A percentile compares a stretch with the other conserved stretches of the same genome.
These are phyloP conservation scores for Annulohypoxylon stygium DNA, from an alignment of 495 filamentous ascomycete genomes.

Conservation along the genomic window DNA sequence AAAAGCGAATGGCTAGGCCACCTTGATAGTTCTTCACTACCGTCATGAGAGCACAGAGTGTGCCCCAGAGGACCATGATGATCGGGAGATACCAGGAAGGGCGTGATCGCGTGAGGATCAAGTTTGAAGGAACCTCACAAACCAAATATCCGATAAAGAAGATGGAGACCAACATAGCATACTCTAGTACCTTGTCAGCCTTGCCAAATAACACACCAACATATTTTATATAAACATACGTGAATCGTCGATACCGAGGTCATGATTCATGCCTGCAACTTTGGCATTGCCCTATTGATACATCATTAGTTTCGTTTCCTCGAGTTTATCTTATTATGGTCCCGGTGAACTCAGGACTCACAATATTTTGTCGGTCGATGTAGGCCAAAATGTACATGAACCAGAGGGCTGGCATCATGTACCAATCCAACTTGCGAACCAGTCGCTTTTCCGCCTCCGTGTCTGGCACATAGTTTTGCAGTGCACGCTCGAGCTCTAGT, in stretches of 20 bases:
- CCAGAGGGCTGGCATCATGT: slow-evolving; percentile 40
- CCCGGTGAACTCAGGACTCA: slow-evolving; percentile 4
- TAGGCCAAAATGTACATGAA: slow-evolving; percentile 36
- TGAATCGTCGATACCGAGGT: slow-evolving; percentile 1
- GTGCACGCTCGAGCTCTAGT: slow-evolving; percentile 1
- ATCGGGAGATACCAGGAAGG: slow-evolving; percentile 42
- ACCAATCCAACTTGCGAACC: slow-evolving; percentile 30
- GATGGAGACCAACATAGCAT: slow-evolving; percentile 40
- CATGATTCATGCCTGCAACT: slow-evolving; percentile 20
- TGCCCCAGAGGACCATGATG: no score
- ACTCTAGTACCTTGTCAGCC: slow-evolving; percentile 4
- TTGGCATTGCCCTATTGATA: slow-evolving; percentile 32
- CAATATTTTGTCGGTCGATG: slow-evolving; percentile 42
- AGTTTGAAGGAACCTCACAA: slow-evolving; percentile 62
- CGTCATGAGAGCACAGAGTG: slow-evolving; percentile 53
- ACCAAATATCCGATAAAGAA: slow-evolving; percentile 65
- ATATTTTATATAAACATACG: no score
- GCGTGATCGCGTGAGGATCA: slow-evolving; percentile 56
- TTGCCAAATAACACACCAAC: no score
- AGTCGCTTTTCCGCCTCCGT: slow-evolving; percentile 21
- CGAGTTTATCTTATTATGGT: neutral
- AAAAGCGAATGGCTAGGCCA: slow-evolving; percentile 64
- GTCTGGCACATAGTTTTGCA: slow-evolving; percentile 17
- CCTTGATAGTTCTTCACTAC: slow-evolving; percentile 59
- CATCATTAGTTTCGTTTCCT: neutral